Evolutionary conservation across 2,329 filamentous ascomycete genomes (phyloP).

Genomic region (Fusarium brachygibbosum): DNA sequence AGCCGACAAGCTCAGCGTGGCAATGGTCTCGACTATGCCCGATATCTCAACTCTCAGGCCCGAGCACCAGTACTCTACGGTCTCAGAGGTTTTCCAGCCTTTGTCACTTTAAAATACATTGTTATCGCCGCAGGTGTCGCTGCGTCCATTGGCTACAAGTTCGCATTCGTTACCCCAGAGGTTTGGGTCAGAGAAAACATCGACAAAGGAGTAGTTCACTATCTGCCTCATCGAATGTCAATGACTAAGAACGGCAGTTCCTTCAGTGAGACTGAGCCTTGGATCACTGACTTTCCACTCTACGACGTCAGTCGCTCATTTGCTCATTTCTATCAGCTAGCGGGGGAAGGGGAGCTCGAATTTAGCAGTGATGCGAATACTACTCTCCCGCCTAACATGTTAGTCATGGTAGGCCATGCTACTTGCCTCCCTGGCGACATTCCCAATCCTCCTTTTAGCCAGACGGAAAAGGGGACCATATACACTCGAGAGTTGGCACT

Average conservation of each 20-base stretch:
- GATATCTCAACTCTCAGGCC: constrained; percentile 15
- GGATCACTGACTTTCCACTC: constrained; percentile 7
- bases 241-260: neutral
- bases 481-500: constrained; percentile 4
- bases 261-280: neutral
- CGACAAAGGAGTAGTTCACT: neutral
- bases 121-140: neutral
- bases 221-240: neutral
- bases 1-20: constrained; percentile 1
- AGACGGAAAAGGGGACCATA: neutral
- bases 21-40: constrained; percentile 14
- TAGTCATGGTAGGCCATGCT: constrained; percentile 3
- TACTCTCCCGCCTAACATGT: neutral
- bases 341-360: neutral
- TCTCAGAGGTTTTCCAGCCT: constrained; percentile 6
- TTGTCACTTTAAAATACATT: constrained; percentile 3
- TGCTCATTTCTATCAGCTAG: constrained; percentile 1
- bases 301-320: neutral
- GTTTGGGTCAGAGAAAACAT: neutral
- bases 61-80: constrained; percentile 6
- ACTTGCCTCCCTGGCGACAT: neutral
- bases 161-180: constrained; percentile 2
- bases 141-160: constrained; percentile 11
- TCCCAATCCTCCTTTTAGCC: neutral
- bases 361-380: neutral